Base-by-base conservation (phyloP, 1,284 basidiomycete species). In the Exobasidium cylindrosporum region DNA sequence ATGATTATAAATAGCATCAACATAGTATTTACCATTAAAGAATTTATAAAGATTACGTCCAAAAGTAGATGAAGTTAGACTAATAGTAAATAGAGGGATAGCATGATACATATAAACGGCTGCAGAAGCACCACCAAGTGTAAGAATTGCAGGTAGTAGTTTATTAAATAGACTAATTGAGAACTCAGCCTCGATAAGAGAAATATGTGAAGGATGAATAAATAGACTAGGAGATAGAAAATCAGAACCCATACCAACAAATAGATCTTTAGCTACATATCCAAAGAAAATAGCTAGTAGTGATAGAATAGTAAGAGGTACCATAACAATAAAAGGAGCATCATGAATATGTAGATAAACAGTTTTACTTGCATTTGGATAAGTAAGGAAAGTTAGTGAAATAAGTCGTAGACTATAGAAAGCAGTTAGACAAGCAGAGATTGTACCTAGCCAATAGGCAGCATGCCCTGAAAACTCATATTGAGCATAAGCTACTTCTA, bases 361-460 rank as follows among this genome's bases (percentile, higher is more conserved):
- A 54, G 60, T 66, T 71, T 78, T 76, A 66, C 69, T 63, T 57
- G 73, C 78, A 69, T 78, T 76, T 66, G 79, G 77, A 55, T 66
- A 68, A 61, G 76, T 78, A 61, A 80, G 78, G 68, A 81, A 80
- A 59, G 77, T 70, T 70, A 80, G 68, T 60, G 73, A 69, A 46
- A 81, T 72, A 58, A 80, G 71, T 62, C 80, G 76, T 62, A 79
- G 72, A 69, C 75, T 78, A 70, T 81, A 81, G 64, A 80, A 81
- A 46, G 78, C 76, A 56, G 80, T 81, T 61, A 81, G 72, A 55
- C 73, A 65, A 59, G 80, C 80, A 61, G 76, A 72, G 58, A 79
- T 64, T 63, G 80, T 80, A 58, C 80, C 80, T 65, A 80, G 66
- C 70, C 71, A 78, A 65, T 79, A 81, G 54, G 76, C 79, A 59